A percentile compares a stretch with the other conserved stretches of the same genome.
Conservation (phyloP, 192 early-diverging fungal species). For the Glomus cerebriforme region DNA sequence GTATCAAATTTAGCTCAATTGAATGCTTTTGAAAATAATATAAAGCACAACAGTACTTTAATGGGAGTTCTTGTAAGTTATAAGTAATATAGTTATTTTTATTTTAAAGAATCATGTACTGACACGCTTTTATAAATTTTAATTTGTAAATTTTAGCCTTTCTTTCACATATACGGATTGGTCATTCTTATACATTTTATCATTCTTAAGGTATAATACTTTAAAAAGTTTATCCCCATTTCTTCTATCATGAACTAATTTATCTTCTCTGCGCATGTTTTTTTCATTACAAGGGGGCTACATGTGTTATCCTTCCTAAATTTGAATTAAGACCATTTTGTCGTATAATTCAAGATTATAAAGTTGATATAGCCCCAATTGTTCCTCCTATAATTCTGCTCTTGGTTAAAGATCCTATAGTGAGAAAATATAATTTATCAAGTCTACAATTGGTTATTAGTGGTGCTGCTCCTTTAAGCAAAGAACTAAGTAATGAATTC, state of each 20-base stretch:
- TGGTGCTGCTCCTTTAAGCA: constrained; percentile 69
- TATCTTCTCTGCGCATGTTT: constrained; percentile 29
- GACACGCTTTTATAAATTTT: constrained; percentile 66
- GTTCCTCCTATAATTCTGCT: constrained; percentile 73
- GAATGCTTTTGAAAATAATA: constrained; percentile 50
- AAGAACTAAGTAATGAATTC: constrained; percentile 42
- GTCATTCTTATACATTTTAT: background rate
- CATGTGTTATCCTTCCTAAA: constrained; percentile 58
- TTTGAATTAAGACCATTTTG: constrained; percentile 63
- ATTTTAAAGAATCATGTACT: constrained; percentile 60
- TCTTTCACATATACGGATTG: constrained; percentile 2
- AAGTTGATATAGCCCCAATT: constrained; percentile 40
- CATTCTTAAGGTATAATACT: background rate
- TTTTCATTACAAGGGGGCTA: constrained; percentile 47
- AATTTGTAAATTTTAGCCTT: constrained; percentile 13
- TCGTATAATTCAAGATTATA: constrained; percentile 53
- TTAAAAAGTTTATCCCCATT: background rate
- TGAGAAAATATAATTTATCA: constrained; percentile 64
- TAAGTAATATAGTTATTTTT: constrained; percentile 36
- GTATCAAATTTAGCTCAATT: constrained; percentile 74
- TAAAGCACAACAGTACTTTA: constrained; percentile 46
- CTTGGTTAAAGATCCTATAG: constrained; percentile 64
- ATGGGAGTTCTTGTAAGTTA: constrained; percentile 51
- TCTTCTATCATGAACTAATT: background rate
- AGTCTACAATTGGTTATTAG: constrained; percentile 51